phyloP scores from a whole-genome alignment of 495 filamentous ascomycete genomes.

The Schizothecium vesticola region DNA sequence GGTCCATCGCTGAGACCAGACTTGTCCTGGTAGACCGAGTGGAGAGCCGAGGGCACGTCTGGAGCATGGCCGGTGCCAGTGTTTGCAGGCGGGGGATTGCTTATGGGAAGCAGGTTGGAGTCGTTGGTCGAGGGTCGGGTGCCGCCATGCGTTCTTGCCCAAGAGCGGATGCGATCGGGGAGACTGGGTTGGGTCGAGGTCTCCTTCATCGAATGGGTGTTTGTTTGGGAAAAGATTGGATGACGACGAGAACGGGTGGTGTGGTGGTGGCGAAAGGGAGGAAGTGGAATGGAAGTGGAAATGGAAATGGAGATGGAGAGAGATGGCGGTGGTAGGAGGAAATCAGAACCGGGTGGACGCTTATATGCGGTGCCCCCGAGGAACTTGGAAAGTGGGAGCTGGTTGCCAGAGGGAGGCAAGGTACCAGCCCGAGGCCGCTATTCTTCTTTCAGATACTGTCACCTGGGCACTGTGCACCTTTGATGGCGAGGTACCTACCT shows the following conservation, averaged over 20 bases:
- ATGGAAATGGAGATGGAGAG: neutral
- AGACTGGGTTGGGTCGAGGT: slow-evolving; percentile 47
- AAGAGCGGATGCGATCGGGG: slow-evolving; percentile 56
- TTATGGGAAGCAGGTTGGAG: slow-evolving; percentile 32
- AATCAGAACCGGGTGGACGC: neutral
- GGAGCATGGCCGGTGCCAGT: slow-evolving; percentile 21
- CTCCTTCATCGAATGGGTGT: slow-evolving; percentile 56
- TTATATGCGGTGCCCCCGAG: neutral
- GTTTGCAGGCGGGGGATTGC: slow-evolving; percentile 19
- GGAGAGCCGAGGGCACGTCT: slow-evolving; percentile 10
- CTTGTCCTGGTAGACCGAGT: slow-evolving; percentile 10
- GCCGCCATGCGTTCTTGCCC: slow-evolving; percentile 51
- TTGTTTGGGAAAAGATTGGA: slow-evolving; percentile 6
- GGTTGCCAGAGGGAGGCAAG: neutral
- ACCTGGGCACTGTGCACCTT: neutral
- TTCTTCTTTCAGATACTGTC: neutral
- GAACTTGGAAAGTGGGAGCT: neutral
- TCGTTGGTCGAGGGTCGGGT: slow-evolving; percentile 29
- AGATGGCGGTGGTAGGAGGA: neutral
- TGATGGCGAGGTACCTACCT: neutral
- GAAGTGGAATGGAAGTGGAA: neutral
- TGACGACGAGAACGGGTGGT: neutral
- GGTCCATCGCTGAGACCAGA: neutral
- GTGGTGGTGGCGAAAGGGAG: neutral
- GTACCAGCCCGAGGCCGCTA: neutral